Base-by-base conservation (phyloP, 139 green algal species). In the Volvox africanus region DNA sequence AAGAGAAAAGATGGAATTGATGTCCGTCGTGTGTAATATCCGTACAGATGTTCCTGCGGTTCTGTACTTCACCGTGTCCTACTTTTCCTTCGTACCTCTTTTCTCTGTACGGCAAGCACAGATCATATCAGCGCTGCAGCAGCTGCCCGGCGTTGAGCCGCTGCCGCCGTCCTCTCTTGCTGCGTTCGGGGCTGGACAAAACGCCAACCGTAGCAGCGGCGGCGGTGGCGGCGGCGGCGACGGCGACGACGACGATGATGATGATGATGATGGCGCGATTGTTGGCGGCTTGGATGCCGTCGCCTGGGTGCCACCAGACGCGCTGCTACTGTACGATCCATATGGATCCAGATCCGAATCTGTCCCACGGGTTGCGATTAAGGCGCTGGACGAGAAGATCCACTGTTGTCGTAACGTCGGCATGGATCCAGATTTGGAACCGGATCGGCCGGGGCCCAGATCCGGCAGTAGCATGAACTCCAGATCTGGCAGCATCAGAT, bases 361-460 rank as follows among this genome's bases (percentile, higher is more conserved):
- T 6, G 33, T 16, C 24, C 28, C 37, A 30, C 85, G 85, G 3
- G 55, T 89, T 26, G 85, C 85, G 0, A 22, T 89, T 17, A 82
- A 82, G 85, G 69, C 32, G 85, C n/a, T 82, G 19, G 69, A 89
- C 44, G 85, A 82, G 44, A 24, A 16, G 14, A 16, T 69, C n/a
- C 85, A 89, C 44, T 82, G 69, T 71, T 89, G 85, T 50, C 44
- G 16, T 18, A 80, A 80, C 75, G 21, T 55, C 17, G 32, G 75
- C 5, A 30, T 26, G 75, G 75, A 81, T 50, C 75, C 30, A 35
- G 75, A 79, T 79, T 32, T 35, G 71, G 71, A 79, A 79, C 71
- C 71, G 71, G 71, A 79, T 79, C 71, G 22, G 9, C 71, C 71
- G 71, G 71, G 71, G 71, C 71, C 20, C 26, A n/a, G 71, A 35